Evolutionary conservation across 352 stramenopile genomes (phyloP), one percentile per base, ranked within the genome.

Genomic region (Globisporangium ultimum): DNA sequence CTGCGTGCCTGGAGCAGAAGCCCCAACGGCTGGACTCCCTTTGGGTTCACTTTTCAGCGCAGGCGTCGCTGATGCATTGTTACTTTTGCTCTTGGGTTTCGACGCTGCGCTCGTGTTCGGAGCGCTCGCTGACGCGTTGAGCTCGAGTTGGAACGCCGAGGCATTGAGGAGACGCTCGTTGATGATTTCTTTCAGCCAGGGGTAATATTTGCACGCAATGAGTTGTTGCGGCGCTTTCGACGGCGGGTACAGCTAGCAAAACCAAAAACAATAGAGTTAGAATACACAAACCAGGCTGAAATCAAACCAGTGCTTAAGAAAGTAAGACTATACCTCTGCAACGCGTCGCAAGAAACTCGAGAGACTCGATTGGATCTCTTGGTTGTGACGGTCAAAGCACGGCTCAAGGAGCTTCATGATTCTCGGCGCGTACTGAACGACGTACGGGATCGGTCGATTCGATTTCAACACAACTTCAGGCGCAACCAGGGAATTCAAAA

Each of bases 371-470:
- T 96, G 87, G 21, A 95, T 91, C 38, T 93, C 86, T 36, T 67
- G 50, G 52, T 92, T 91, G n/a, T 80, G 71, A 10, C 83, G 82
- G 61, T 95, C 86, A 63, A 96, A 96, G 63, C 87, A 96, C 28
- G 87, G 86, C 55, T 96, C 87, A 15, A 95, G 59, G 15, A 96
- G 60, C 70, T 96, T 96, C 86, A 95, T 95, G 43, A 96, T 91
- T 34, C 86, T 74, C 13, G 86, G 86, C 4, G 87, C 87, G 47
- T 96, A 94, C 65, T 96, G 86, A 32, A 95, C 76, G 17, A 94
- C 80, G 60, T 95, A 96, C 18, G 86, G 83, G 14, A 93, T 72
- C 36, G 76, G 59, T 48, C 85, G 74, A n/a, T 80, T 82, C 18
- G 86, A 93, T 59, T 80, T 81, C 3, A 68, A 53, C 12, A 95